Evolutionary conservation across 495 filamentous ascomycete species (phyloP), one percentile per base, ranked within the genome.

Genomic region (Jackrogersella minutella): DNA sequence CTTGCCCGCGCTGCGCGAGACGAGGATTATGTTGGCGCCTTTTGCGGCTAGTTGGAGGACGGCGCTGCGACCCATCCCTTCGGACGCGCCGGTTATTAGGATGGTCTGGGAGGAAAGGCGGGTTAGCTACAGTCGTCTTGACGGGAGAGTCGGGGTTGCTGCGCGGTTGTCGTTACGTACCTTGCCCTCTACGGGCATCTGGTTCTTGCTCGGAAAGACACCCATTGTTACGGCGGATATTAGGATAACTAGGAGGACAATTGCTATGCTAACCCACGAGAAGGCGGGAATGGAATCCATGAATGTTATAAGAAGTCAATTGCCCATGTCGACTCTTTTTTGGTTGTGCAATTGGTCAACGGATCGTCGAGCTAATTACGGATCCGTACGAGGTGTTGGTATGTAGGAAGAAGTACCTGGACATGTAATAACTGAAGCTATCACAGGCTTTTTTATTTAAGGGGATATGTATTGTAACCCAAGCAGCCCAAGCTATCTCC

Each of bases 81-180:
- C 90, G 0, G 96, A 98, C 53, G 88, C 94, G 36, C 95, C 95
- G 10, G 95, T 99, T 54, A 99, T 81, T 19, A 98, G 78, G 58
- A 95, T 84, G 4, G 91, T 95, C 92, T 94, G 58, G 7, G 36
- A 17, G 36, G 5, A 6, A 1, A 24, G 10, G 0, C 24, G 21
- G 22, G 6, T 59, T 6, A 28, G 41, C 53, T 58, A 63, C 52
- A 33, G 14, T 3, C 34, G 22, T 3, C 19, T 1, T 0, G 11
- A 7, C 3, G 5, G 4, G 5, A 41, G 2, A 39, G 40, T 1
- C 16, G 19, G 19, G 17, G 39, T 9, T 14, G 6, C 13, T 9
- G 39, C 2, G 5, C 7, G n/a, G n/a, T n/a, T 21, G n/a, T 22
- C 10, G 6, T 40, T n/a, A 79, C 84, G 60, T 82, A 94, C 92